Percentiles rank a stretch among this genome's conserved stretches.
phyloP scores from a whole-genome alignment of 805 yeast genomes.

The Zygosaccharomyces rouxii region DNA sequence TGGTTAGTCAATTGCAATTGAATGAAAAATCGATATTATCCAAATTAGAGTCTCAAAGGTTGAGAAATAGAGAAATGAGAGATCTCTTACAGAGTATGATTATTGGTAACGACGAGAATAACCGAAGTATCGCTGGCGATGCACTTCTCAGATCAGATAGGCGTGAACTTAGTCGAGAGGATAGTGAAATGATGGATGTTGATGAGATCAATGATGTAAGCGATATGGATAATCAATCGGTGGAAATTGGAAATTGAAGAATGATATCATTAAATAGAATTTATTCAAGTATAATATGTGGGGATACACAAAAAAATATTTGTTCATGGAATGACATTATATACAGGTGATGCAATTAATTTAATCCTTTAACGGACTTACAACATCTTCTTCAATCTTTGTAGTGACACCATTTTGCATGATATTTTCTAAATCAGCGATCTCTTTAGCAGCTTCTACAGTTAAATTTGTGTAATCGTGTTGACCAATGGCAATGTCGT shows the following conservation, averaged over 20 bases:
- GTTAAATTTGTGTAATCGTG: constrained; percentile 58
- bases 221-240: constrained; percentile 15
- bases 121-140: constrained; percentile 1
- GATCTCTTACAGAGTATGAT: constrained; percentile 15
- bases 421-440: constrained; percentile 70
- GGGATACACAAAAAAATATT: not conserved
- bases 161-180: not conserved
- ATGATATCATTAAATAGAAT: not conserved
- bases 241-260: constrained; percentile 8
- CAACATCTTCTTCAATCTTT: constrained; percentile 41
- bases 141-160: not conserved
- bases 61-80: constrained; percentile 10
- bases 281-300: not conserved
- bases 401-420: constrained; percentile 59
- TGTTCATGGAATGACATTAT: constrained; percentile 2
- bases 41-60: constrained; percentile 7
- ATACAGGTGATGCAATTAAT: not conserved
- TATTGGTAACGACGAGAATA: constrained; percentile 10
- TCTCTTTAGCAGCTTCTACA: constrained; percentile 79
- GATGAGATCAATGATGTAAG: constrained; percentile 19
- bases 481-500: constrained; percentile 80
- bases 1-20: constrained; percentile 9
- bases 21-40: constrained; percentile 9
- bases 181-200: constrained; percentile 17
- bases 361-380: constrained; percentile 26